phyloP scores from a whole-genome alignment of 2,329 filamentous ascomycete genomes.

The Calonectria henricotiae region DNA sequence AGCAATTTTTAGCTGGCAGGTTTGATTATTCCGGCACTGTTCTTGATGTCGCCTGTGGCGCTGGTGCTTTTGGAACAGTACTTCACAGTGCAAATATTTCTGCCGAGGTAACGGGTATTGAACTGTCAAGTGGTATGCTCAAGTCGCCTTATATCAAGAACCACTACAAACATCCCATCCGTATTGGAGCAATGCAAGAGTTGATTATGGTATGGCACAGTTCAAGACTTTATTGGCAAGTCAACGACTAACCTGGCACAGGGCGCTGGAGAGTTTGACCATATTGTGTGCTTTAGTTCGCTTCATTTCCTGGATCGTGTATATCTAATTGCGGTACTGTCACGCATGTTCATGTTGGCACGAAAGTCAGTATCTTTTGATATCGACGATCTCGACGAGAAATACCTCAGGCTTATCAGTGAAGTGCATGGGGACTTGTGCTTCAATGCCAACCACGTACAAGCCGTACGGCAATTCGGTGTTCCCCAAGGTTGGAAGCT shows the following conservation, averaged over 20 bases:
- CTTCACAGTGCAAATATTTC: neutral
- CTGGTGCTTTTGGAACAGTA: neutral
- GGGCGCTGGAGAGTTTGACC: slow-evolving; percentile 10
- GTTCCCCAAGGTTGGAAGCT: neutral
- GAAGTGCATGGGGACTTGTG: neutral
- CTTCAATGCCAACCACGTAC: slow-evolving; percentile 9
- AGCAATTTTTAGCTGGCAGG: neutral
- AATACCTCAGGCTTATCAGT: neutral
- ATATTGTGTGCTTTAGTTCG: neutral
- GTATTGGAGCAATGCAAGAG: slow-evolving; percentile 6
- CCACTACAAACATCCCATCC: neutral
- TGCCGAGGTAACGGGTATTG: neutral
- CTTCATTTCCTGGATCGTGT: neutral
- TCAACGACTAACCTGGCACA: neutral
- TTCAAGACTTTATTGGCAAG: neutral
- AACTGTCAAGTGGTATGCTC: slow-evolving; percentile 1
- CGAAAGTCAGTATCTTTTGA: neutral
- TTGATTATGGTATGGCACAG: neutral
- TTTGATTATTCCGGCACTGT: slow-evolving; percentile 2
- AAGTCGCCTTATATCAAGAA: neutral
- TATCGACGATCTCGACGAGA: slow-evolving; percentile 1
- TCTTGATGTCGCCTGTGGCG: slow-evolving; percentile 5
- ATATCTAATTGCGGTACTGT: neutral
- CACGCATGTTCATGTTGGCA: slow-evolving; percentile 14
- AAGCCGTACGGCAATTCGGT: neutral